Evolutionary conservation across 1,284 basidiomycete genomes (phyloP), one percentile per base, ranked within the genome.

Genomic region (Ganoderma sp.): DNA sequence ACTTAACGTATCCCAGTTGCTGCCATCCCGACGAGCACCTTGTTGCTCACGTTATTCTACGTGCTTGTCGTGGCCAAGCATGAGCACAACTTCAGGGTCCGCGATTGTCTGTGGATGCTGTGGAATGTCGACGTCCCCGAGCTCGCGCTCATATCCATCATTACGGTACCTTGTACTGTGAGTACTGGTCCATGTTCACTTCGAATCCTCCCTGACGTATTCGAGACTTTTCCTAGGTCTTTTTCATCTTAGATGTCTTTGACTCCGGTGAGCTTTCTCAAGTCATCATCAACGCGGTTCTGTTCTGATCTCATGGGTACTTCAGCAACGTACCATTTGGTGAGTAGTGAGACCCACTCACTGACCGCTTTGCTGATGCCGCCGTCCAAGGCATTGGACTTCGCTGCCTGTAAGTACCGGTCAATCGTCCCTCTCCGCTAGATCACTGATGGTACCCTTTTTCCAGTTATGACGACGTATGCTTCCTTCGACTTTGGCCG

Each of bases 391-490:
- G 19, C 57, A 2, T 7, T 59, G 15, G 22, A 37, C 17, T 59
- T 41, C 10, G 8, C 37, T 25, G 9, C 57, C 10, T 39, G 57
- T 59, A n/a, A 59, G 57, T 59, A 5, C 10, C 6, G 0, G 41
- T 7, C 9, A 4, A 59, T 1, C 12, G 12, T 59, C n/a, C 10
- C 22, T 12, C 37, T 19, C 14, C 17, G 1, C 5, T 41, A 1
- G 5, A 19, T n/a, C 19, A 10, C 22, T 37, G 37, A 59, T 14
- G 12, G 17, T 5, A 9, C 25, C 28, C 15, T n/a, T 3, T 22
- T 37, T 48, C 50, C 37, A 69, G 68, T 69, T 54, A 45, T 69
- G 19, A 32, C 62, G 0, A 10, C 58, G 68, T 69, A 56, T 2
- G 65, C 56, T 19, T 42, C n/a, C 10, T 25, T 22, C 14, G 1